These are phyloP conservation scores for Arthonia radiata DNA, from an alignment of 495 filamentous ascomycete species.

Conservation along the genomic window DNA sequence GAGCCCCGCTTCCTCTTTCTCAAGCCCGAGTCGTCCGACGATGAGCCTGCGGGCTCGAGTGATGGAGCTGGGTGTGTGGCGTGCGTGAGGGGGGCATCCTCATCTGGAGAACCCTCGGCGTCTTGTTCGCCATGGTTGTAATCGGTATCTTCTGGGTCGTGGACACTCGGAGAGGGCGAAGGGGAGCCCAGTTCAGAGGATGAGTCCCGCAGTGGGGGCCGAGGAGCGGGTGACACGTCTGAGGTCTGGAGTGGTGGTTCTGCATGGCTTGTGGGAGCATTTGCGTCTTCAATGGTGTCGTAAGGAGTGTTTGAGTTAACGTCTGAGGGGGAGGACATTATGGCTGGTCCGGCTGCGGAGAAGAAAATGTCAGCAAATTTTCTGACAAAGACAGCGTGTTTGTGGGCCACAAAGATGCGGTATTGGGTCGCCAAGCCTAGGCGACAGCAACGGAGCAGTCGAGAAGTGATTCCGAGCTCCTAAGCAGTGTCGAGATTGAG, in stretches of 20 bases:
- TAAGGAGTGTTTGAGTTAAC: background rate
- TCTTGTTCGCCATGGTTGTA: slow-evolving; percentile 25
- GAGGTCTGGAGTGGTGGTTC: background rate
- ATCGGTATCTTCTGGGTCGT: slow-evolving; percentile 14
- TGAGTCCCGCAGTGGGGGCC: too few relatives aligned
- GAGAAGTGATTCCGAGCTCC: too few relatives aligned
- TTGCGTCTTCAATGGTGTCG: background rate
- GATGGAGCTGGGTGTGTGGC: background rate
- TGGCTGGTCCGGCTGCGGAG: slow-evolving; percentile 1
- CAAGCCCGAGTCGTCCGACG: slow-evolving; percentile 38
- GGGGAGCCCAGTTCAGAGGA: background rate
- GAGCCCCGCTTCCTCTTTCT: slow-evolving; percentile 51
- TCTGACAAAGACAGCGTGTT: too few relatives aligned
- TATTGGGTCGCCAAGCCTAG: too few relatives aligned
- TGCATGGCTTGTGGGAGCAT: background rate
- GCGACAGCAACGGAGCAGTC: too few relatives aligned
- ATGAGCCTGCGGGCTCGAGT: slow-evolving; percentile 20
- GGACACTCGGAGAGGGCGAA: background rate
- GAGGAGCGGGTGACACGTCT: too few relatives aligned
- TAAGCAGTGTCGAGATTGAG: too few relatives aligned
- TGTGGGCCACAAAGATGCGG: too few relatives aligned
- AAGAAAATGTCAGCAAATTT: slow-evolving; percentile 11
- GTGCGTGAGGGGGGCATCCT: slow-evolving; percentile 18
- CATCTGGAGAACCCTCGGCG: slow-evolving; percentile 49
- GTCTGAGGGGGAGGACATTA: background rate